Conservation (phyloP, 1,284 basidiomycete species). For the Cystobasidium sp. region DNA sequence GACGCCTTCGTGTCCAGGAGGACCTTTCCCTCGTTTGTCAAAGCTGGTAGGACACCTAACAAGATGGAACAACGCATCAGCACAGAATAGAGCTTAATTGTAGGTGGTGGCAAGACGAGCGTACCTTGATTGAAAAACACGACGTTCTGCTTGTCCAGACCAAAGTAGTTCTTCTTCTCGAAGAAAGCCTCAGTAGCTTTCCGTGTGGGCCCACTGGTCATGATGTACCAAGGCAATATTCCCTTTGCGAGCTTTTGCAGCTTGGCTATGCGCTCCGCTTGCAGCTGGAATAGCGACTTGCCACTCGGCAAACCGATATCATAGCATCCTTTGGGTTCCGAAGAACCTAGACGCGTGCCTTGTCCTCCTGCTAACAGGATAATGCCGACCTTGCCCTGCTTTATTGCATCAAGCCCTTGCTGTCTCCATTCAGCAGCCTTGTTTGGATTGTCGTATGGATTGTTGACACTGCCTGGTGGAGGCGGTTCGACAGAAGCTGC, state of each 20-base stretch:
- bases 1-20: conserved; percentile 77
- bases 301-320: conserved; percentile 91
- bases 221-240: conserved; percentile 94
- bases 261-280: conserved; percentile 88
- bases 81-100: background rate
- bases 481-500: conserved; percentile 69
- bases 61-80: background rate
- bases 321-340: conserved; percentile 95
- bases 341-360: conserved; percentile 90
- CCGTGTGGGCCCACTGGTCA: conserved; percentile 97
- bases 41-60: conserved; percentile 91
- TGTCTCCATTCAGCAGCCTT: conserved; percentile 72
- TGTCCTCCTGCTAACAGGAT: conserved; percentile 98
- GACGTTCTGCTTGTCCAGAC: conserved; percentile 77
- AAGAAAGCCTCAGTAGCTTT: conserved; percentile 87
- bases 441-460: conserved; percentile 62
- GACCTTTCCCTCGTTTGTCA: conserved; percentile 92
- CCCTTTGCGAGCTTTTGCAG: conserved; percentile 75
- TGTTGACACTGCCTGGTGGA: conserved; percentile 73
- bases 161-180: conserved; percentile 77
- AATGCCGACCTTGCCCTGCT: conserved; percentile 82
- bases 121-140: conserved; percentile 96
- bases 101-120: conserved; percentile 48
- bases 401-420: conserved; percentile 79
- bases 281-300: conserved; percentile 93